Conservation (phyloP, 2,329 filamentous ascomycete genomes). For the Diaporthe humulicola region DNA sequence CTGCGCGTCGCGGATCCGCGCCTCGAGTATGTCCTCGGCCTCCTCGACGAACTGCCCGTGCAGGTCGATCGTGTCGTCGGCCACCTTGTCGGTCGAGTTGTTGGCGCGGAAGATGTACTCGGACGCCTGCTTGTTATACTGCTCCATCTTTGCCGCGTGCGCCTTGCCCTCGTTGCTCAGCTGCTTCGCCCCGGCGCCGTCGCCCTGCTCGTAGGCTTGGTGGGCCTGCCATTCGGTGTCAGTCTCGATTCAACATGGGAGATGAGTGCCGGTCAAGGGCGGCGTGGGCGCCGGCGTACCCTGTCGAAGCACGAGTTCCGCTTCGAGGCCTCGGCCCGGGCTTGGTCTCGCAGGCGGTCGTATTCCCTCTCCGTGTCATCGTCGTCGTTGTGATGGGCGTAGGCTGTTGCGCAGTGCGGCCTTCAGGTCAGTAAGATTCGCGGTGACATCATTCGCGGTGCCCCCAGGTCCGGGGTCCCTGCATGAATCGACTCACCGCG, state of each 20-base stretch:
- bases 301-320: conserved; percentile 82
- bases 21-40: conserved; percentile 89
- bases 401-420: conserved; percentile 23
- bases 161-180: conserved; percentile 87
- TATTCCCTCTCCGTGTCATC: conserved; percentile 85
- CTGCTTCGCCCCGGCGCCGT: conserved; percentile 85
- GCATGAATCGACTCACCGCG: conserved; percentile 54
- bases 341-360: conserved; percentile 87
- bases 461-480: neutral
- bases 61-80: conserved; percentile 88
- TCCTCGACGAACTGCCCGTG: conserved; percentile 97
- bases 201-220: conserved; percentile 85
- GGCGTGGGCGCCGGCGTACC: conserved; percentile 57
- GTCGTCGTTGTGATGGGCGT: conserved; percentile 55
- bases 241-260: conserved; percentile 16
- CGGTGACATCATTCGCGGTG: conserved; percentile 34
- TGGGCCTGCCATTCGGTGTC: conserved; percentile 65
- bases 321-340: conserved; percentile 83
- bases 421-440: conserved; percentile 35
- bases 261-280: neutral
- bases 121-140: conserved; percentile 91
- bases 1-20: conserved; percentile 84
- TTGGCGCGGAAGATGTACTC: conserved; percentile 97
- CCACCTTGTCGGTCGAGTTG: conserved; percentile 82
- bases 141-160: conserved; percentile 86